Evolutionary conservation across 2,329 filamentous ascomycete species (phyloP), one percentile per base, ranked within the genome.

Genomic region (Sporothrix globosa): DNA sequence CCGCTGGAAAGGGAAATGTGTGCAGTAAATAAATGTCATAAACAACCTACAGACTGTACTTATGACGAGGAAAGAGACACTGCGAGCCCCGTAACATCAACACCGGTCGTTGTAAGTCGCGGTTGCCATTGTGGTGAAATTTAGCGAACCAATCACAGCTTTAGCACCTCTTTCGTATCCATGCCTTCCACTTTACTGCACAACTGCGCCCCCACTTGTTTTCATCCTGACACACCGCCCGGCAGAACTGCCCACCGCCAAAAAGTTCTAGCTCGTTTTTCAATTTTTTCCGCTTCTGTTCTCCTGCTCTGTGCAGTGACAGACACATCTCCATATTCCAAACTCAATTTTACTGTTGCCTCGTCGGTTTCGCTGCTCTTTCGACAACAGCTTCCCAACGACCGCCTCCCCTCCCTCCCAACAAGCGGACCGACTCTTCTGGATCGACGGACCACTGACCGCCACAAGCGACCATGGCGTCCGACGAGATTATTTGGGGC

Each of bases 401-500:
- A 39, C 17, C 17, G 10, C 27, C 27, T 41, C 14, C 54, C 19
- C n/a, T 58, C 17, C 24, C 9, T 44, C 19, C 21, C n/a, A 14
- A 19, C 58, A 6, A 65, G 44, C 44, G 61, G 27, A 50, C 14
- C 61, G 44, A 50, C 24, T 30, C 21, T 34, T 27, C 21, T 41
- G 6, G 46, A 68, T 19, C 24, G n/a, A 24, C 58, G 30, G 19
- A 3, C 21, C 17, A 11, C n/a, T 24, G 24, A 56, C 39, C 44
- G n/a, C 7, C 48, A 61, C 17, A 6, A 24, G 11, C 24, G 14
- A 41, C 41, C n/a, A 96, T 96, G 92, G 89, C 92, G 71, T 96
- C 93, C 73, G 95, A 98, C 85, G 95, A 98, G 82, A 96, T 98
- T 74, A 91, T 98, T 74, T 99, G 96, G 96, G 90, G 94, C 80